Conservation (phyloP, 495 filamentous ascomycete genomes). For the Neurospora sp. region DNA sequence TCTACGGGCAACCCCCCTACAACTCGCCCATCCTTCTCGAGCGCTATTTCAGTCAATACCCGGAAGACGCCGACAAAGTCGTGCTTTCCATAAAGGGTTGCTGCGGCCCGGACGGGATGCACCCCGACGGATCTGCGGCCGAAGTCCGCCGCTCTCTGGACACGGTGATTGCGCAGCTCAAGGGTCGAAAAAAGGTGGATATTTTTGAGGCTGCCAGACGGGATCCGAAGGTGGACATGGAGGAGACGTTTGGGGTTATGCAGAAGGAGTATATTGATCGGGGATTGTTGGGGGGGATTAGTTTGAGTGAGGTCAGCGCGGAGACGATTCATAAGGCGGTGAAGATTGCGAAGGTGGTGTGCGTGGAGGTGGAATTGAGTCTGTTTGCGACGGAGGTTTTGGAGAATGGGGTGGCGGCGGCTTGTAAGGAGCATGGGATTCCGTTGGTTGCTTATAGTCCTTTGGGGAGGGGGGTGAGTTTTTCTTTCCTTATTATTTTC, state of each 20-base stretch:
- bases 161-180: constrained; percentile 48
- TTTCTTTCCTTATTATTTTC: neutral
- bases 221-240: constrained; percentile 47
- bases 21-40: constrained; percentile 59
- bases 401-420: constrained; percentile 60
- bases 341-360: constrained; percentile 53
- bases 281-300: constrained; percentile 74
- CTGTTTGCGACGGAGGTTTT: constrained; percentile 59
- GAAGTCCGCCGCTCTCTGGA: constrained; percentile 59
- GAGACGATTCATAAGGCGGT: constrained; percentile 65
- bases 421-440: constrained; percentile 61
- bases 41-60: constrained; percentile 56
- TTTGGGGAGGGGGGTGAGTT: constrained; percentile 46
- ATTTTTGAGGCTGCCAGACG: constrained; percentile 71
- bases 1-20: constrained; percentile 63
- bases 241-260: constrained; percentile 40
- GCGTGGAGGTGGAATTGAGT: constrained; percentile 73
- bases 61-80: constrained; percentile 60
- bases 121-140: constrained; percentile 50
- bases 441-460: constrained; percentile 55
- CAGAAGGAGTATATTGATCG: constrained; percentile 53
- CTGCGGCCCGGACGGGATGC: constrained; percentile 19
- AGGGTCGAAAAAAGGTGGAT: constrained; percentile 71
- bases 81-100: constrained; percentile 57
- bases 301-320: constrained; percentile 61